Evolutionary conservation across 257 asterid genomes (phyloP).

Genomic region (Salvia rosmarinus): DNA sequence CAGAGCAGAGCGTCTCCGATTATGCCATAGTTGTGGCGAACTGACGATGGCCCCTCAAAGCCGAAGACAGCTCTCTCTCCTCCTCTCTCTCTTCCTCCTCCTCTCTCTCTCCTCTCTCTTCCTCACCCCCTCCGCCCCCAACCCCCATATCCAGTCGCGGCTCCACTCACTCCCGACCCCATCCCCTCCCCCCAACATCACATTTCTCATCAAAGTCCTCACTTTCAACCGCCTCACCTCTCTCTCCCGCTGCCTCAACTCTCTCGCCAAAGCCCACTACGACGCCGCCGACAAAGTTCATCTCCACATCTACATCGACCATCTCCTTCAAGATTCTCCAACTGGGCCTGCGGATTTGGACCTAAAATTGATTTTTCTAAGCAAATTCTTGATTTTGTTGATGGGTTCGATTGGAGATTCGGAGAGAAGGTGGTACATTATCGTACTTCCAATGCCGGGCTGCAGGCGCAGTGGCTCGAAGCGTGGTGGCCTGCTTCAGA

Average conservation of each 20-base stretch:
- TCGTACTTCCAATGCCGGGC: constrained; percentile 47
- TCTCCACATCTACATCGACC: constrained; percentile 80
- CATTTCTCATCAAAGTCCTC: constrained; percentile 82
- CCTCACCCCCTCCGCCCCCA: constrained; percentile 42
- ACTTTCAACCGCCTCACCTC: constrained; percentile 78
- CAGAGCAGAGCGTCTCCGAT: background rate
- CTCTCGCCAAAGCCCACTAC: constrained; percentile 76
- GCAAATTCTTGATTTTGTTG: constrained; percentile 67
- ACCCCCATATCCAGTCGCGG: constrained; percentile 36
- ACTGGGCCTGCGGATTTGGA: constrained; percentile 51
- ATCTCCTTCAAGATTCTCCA: constrained; percentile 49
- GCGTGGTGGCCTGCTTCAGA: constrained; percentile 49
- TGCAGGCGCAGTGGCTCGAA: constrained; percentile 50
- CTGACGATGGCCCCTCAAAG: constrained; percentile 30
- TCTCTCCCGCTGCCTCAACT: constrained; percentile 81
- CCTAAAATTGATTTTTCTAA: constrained; percentile 55
- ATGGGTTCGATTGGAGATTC: constrained; percentile 69
- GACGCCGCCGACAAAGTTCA: constrained; percentile 62
- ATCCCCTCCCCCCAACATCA: constrained; percentile 51
- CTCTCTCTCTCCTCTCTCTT: constrained; percentile 54
- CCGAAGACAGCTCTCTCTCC: constrained; percentile 30
- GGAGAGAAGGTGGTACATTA: constrained; percentile 59
- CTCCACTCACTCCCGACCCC: constrained; percentile 37
- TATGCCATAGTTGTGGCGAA: background rate
- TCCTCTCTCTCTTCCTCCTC: constrained; percentile 46